Conservation (phyloP, 176 grass and related monocot genomes). For the Aegilops tauschii region DNA sequence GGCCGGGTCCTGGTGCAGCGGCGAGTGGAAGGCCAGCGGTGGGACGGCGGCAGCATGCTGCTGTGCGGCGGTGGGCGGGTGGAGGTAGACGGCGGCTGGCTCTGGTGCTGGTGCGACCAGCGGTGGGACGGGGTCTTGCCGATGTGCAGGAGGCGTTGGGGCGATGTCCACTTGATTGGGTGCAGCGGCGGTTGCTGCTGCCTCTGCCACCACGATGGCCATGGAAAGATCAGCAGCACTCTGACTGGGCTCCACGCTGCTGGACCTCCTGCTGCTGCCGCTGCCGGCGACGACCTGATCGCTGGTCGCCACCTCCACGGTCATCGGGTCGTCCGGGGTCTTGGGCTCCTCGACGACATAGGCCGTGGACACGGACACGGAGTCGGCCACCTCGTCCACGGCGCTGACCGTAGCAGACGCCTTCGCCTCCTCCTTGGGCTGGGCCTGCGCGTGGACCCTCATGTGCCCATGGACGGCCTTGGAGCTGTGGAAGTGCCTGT, state of each 20-base stretch:
- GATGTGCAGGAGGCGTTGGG: neutral
- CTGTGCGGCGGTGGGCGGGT: neutral
- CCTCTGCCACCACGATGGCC: neutral
- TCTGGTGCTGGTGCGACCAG: neutral
- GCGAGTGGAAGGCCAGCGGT: neutral
- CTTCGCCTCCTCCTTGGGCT: neutral
- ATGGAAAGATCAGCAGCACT: neutral
- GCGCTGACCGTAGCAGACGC: neutral
- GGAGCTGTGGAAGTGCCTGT: neutral
- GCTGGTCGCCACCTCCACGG: neutral
- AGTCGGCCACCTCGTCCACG: neutral
- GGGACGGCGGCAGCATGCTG: neutral
- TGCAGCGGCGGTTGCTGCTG: neutral
- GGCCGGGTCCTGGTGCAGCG: neutral
- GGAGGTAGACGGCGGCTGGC: neutral
- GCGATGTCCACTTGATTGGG: neutral
- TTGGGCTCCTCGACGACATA: neutral
- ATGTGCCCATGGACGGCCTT: conserved; percentile 36
- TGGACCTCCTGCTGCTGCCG: neutral
- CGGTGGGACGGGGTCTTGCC: neutral
- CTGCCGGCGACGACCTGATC: neutral
- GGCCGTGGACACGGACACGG: neutral
- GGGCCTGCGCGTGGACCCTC: conserved; percentile 19
- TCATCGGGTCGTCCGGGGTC: neutral
- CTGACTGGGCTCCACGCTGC: neutral